Evolutionary conservation across 192 early-diverging fungal species (phyloP), one percentile per base, ranked within the genome.

Genomic region (Geranomyces variabilis): DNA sequence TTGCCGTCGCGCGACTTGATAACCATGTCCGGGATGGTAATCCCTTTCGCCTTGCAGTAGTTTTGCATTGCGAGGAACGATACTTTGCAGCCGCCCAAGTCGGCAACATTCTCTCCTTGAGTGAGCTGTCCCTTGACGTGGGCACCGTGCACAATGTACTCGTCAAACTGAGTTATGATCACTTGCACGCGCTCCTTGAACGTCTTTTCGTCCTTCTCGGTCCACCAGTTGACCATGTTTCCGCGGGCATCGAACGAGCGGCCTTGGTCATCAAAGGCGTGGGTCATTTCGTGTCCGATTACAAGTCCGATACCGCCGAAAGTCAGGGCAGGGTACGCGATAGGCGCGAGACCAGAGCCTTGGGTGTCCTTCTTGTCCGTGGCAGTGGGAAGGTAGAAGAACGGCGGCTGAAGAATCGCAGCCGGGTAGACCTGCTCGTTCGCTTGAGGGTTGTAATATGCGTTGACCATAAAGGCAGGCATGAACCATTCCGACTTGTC

Each of bases 131-230:
- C 89, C 41, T 89, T 82, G 44, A 90, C 78, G 65, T 76, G 1
- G 14, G 41, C 46, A 46, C 24, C 74, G 71, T 45, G 73, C 78
- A 33, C 78, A 65, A 90, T 67, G 60, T 82, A 88, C 24, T 83
- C 77, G 15, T 71, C 67, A 64, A 91, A 93, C 58, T 93, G 90
- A 15, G 90, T 70, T 43, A 87, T 70, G 59, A 90, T 91, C 85
- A 51, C 21, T 90, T 72, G 68, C 0, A 87, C 63, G 58, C 70
- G 71, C 13, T 71, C 57, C 24, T 77, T 76, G 73, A 90, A 91
- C 30, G 77, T 70, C 33, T 70, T 56, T 10, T 78, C 61, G 0
- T 89, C 91, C 45, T 74, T 59, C 21, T 88, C 83, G 12, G 87
- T 86, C 91, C 91, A 93, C 92, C 92, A 93, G 63, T 85, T 79